Percentiles rank a stretch among this genome's conserved stretches.
phyloP scores from a whole-genome alignment of 2,329 filamentous ascomycete species.

The Colletotrichum lupini region DNA sequence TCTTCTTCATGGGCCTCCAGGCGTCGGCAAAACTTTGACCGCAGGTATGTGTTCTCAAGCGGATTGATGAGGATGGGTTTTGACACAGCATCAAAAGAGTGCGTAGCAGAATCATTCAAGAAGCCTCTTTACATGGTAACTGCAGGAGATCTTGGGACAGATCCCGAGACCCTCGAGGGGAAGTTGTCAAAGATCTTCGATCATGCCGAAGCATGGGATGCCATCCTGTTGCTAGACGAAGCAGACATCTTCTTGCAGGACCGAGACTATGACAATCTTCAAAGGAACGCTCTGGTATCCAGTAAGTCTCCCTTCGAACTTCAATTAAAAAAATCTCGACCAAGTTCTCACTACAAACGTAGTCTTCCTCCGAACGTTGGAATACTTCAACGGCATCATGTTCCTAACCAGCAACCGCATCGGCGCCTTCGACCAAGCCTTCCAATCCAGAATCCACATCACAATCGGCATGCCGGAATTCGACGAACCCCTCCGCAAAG shows the following conservation, averaged over 20 bases:
- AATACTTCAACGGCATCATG: background rate
- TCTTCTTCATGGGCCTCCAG: background rate
- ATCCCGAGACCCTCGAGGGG: too few relatives aligned
- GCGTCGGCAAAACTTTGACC: background rate
- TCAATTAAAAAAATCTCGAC: too few relatives aligned
- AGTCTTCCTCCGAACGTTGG: rapidly evolving
- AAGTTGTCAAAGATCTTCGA: too few relatives aligned
- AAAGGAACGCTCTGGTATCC: background rate
- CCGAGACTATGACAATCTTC: background rate
- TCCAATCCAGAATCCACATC: background rate
- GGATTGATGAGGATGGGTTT: too few relatives aligned
- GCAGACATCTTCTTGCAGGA: background rate
- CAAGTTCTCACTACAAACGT: rapidly evolving
- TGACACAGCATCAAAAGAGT: background rate
- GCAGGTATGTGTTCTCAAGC: background rate
- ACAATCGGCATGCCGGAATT: background rate
- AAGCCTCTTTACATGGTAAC: background rate
- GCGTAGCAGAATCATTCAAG: background rate
- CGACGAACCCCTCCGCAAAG: background rate
- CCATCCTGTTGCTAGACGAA: background rate
- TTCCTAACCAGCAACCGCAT: background rate
- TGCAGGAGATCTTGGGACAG: background rate
- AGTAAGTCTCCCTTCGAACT: too few relatives aligned
- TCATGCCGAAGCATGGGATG: background rate
- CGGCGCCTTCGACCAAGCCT: background rate